Percentiles rank a stretch among this genome's conserved stretches.
phyloP scores from a whole-genome alignment of 2,329 filamentous ascomycete genomes.

The Pyricularia sp. region DNA sequence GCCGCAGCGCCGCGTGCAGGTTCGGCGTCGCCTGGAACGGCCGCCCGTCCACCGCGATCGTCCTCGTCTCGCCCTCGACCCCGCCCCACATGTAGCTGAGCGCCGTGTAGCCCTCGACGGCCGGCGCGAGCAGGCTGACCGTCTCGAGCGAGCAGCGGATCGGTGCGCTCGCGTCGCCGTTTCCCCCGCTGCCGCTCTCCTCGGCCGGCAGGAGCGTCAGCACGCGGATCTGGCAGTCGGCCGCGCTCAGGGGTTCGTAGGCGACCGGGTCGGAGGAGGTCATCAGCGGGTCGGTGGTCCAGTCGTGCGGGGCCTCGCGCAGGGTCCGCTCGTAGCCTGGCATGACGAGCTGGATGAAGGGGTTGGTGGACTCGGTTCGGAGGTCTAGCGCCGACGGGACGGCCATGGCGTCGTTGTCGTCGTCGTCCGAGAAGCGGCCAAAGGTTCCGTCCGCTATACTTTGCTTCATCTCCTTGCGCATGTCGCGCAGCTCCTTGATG shows the following conservation, averaged over 20 bases:
- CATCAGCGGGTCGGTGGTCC: neutral
- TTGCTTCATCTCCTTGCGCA: constrained; percentile 1
- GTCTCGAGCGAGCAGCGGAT: constrained; percentile 1
- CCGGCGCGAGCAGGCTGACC: neutral
- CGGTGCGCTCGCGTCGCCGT: neutral
- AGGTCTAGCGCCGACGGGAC: neutral
- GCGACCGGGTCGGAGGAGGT: neutral
- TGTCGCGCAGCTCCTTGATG: constrained; percentile 1
- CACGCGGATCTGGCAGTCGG: constrained; percentile 1
- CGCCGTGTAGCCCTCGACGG: neutral
- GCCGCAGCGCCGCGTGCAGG: constrained; percentile 7
- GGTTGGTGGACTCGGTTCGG: neutral
- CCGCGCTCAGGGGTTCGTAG: neutral
- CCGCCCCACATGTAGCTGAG: constrained; percentile 1
- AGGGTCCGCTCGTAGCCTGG: neutral
- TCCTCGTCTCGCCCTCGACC: neutral
- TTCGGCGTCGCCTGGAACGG: constrained; percentile 5
- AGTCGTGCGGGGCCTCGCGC: neutral
- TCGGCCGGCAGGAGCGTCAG: neutral
- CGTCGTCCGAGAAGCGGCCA: neutral
- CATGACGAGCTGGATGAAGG: neutral
- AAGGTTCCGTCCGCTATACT: neutral
- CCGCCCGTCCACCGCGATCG: neutral
- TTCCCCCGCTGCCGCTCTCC: neutral
- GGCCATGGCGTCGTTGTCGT: neutral